A percentile compares a stretch with the other conserved stretches of the same genome.
These are phyloP conservation scores for Cinnamomum micranthum DNA, from an alignment of 164 flowering plant species.

Conservation along the genomic window DNA sequence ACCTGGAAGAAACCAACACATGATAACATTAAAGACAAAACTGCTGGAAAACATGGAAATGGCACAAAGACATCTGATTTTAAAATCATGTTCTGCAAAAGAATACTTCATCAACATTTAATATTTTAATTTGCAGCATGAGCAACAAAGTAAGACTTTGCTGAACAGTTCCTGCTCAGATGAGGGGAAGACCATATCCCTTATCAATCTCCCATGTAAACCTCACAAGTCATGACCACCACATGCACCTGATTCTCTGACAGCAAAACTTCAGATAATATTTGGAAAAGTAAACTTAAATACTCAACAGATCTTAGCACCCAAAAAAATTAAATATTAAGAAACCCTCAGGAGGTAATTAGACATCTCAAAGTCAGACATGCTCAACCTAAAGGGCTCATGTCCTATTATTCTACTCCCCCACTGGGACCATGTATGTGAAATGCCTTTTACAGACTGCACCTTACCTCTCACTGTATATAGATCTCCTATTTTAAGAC, in stretches of 20 bases:
- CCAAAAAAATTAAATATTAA: no score
- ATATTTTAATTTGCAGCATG: no score
- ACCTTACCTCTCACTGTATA: no score
- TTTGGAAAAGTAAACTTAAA: not conserved
- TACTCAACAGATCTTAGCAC: no score
- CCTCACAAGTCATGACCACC: not conserved
- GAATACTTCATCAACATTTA: not conserved
- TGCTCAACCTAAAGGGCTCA: no score
- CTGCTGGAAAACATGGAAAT: not conserved
- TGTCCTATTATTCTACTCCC: no score
- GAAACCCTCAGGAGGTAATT: no score
- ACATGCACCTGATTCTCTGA: not conserved
- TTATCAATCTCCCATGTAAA: not conserved
- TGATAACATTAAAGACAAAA: not conserved
- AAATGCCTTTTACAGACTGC: no score
- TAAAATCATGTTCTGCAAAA: not conserved
- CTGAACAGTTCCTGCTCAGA: not conserved
- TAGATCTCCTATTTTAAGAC: no score
- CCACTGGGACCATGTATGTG: no score
- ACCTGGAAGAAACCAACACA: conserved; percentile 39
- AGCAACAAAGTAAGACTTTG: not conserved
- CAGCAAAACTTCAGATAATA: not conserved
- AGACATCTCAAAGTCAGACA: no score
- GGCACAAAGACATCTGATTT: not conserved
- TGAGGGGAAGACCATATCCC: not conserved